Evolutionary conservation across 495 filamentous ascomycete species (phyloP), one percentile per base, ranked within the genome.

Genomic region (Chaetomium fimeti): DNA sequence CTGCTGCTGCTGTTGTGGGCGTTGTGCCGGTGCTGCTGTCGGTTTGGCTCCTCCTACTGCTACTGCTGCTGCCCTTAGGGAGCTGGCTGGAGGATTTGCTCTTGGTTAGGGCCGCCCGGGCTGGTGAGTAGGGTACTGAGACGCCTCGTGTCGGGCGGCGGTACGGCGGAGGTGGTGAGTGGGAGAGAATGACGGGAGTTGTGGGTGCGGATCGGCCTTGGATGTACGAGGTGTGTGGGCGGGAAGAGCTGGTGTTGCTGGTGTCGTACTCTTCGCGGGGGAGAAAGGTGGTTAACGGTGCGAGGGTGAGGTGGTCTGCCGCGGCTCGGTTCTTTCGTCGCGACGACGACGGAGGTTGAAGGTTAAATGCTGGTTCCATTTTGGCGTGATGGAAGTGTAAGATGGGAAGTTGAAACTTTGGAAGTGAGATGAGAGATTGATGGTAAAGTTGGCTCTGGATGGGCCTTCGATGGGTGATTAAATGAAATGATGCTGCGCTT

Each of bases 251-350:
- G 70, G 71, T 24, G 65, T 58, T 60, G 66, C 27, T 49, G 36
- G 74, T 69, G 64, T 75, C 68, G 49, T 79, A 73, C 60, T 86
- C 82, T 58, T 80, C 74, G 67, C 88, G 83, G 62, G 74, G 69
- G 55, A 87, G 78, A 57, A 88, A 86, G 63, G 87, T 83, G 18
- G 87, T 89, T 22, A 91, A 78, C 61, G 88, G 88, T 36, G 86
- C 83, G 55, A 90, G 81, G 27, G 85, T 85, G 66, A 83, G 75
- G 66, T 83, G 79, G 58, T 81, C 78, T 24, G 74, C 48, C 27
- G 48, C 48, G 48, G 48, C 25, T 12, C 48, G 48, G 48, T 52
- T 78, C 56, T 40, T 36, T 3, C 32, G 53, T 8, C 53, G 53
- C 16, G 7, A 29, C 4, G 7, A 29, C 4, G 32, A 40, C 16